Percentiles rank a stretch among this genome's conserved stretches.
phyloP scores from a whole-genome alignment of 192 early-diverging fungal species.

The Rhizoclosmatium sp. region DNA sequence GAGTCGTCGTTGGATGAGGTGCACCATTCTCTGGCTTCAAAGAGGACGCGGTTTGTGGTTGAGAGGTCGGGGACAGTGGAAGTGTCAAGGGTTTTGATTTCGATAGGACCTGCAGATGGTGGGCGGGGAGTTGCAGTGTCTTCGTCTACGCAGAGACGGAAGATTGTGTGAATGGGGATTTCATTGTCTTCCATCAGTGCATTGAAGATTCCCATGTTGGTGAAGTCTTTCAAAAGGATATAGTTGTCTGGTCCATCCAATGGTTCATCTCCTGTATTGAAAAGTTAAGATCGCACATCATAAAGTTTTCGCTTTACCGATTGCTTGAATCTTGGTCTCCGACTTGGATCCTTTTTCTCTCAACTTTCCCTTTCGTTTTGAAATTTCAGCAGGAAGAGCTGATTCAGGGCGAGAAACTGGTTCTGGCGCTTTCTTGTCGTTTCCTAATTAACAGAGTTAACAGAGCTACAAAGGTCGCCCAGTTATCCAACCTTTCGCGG shows the following conservation, averaged over 20 bases:
- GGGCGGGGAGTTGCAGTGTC: background rate
- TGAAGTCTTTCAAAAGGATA: conserved; percentile 56
- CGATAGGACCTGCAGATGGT: background rate
- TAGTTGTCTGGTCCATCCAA: conserved; percentile 59
- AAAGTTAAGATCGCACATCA: too few species aligned
- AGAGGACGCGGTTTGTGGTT: conserved; percentile 21
- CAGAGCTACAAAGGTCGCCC: background rate
- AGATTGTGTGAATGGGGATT: conserved; percentile 43
- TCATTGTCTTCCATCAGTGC: conserved; percentile 55
- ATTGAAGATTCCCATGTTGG: conserved; percentile 43
- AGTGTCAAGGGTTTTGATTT: conserved; percentile 5
- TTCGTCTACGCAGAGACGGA: conserved; percentile 28
- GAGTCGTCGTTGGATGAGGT: conserved; percentile 35
- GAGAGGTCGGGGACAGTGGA: background rate
- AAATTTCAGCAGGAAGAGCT: conserved; percentile 42
- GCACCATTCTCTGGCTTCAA: conserved; percentile 28
- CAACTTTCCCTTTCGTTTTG: conserved; percentile 58
- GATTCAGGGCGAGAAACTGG: conserved; percentile 42
- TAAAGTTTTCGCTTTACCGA: conserved; percentile 36
- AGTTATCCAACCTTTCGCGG: background rate
- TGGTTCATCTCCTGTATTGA: conserved; percentile 58
- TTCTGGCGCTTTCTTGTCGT: conserved; percentile 37
- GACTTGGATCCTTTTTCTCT: conserved; percentile 49
- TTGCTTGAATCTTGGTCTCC: conserved; percentile 47
- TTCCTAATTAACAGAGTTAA: background rate